Percentiles rank a stretch among this genome's conserved stretches.
phyloP scores from a whole-genome alignment of 1,284 basidiomycete species.

The Amylostereum chailletii region DNA sequence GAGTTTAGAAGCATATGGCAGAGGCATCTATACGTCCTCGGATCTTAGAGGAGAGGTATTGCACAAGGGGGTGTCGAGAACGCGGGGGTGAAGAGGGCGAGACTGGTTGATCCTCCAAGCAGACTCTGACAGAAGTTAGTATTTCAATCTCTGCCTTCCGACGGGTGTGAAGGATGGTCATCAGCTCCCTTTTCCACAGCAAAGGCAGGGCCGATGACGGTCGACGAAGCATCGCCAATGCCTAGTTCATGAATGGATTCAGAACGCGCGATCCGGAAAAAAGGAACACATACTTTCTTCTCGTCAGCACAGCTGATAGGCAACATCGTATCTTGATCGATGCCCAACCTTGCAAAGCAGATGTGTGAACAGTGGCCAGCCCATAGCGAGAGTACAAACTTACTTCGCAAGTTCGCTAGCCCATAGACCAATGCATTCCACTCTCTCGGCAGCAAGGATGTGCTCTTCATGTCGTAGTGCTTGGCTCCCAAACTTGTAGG shows the following conservation, averaged over 20 bases:
- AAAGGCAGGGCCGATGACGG: constrained; percentile 35
- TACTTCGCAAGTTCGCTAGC: constrained; percentile 57
- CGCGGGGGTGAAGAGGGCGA: constrained; percentile 1
- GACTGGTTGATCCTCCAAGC: neutral
- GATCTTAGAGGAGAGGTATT: constrained; percentile 19
- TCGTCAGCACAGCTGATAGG: constrained; percentile 67
- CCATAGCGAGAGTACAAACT: constrained; percentile 8
- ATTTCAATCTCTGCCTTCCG: constrained; percentile 89
- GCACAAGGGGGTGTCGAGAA: constrained; percentile 13
- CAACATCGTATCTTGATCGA: constrained; percentile 54
- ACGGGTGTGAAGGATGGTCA: constrained; percentile 66
- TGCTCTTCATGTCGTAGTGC: constrained; percentile 55
- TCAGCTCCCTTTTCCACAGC: constrained; percentile 76
- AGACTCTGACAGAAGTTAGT: constrained; percentile 24
- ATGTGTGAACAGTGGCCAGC: neutral
- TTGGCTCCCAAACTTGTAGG: constrained; percentile 69
- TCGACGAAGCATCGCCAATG: constrained; percentile 54
- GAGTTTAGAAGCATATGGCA: neutral
- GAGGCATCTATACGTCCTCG: constrained; percentile 1
- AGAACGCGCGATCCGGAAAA: neutral
- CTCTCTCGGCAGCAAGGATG: constrained; percentile 52
- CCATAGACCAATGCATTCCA: constrained; percentile 78
- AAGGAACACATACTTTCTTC: constrained; percentile 44
- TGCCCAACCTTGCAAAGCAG: constrained; percentile 37
- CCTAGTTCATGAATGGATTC: constrained; percentile 32